A percentile compares a stretch with the other conserved stretches of the same genome.
These are phyloP conservation scores for Candida buenavistaensis DNA, from an alignment of 1,139 yeast genomes.

Conservation along the genomic window DNA sequence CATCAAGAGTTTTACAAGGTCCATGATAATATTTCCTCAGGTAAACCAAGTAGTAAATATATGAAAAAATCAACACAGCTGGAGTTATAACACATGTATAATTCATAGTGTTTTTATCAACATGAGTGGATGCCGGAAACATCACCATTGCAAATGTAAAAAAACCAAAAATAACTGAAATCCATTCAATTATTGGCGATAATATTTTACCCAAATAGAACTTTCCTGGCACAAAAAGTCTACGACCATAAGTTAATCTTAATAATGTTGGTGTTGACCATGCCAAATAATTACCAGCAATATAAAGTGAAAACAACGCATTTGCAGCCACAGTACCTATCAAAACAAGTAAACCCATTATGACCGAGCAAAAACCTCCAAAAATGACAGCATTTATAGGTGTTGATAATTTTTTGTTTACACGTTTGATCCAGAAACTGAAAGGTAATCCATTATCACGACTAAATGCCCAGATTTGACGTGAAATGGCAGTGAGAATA, in stretches of 20 bases:
- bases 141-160: conserved; percentile 37
- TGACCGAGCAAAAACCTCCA: conserved; percentile 42
- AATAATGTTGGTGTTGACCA: conserved; percentile 20
- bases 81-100: conserved; percentile 35
- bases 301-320: conserved; percentile 58
- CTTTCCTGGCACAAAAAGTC: conserved; percentile 58
- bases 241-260: conserved; percentile 40
- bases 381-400: conserved; percentile 57
- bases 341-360: conserved; percentile 54
- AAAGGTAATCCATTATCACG: conserved; percentile 45
- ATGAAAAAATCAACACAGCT: conserved; percentile 33
- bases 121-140: conserved; percentile 34
- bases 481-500: conserved; percentile 33
- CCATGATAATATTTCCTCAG: conserved; percentile 32
- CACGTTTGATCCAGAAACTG: conserved; percentile 45
- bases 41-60: conserved; percentile 27
- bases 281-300: conserved; percentile 52
- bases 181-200: conserved; percentile 24
- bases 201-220: conserved; percentile 55
- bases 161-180: conserved; percentile 26
- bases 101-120: conserved; percentile 33
- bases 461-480: conserved; percentile 40
- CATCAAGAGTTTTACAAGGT: conserved; percentile 28
- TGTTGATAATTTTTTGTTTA: conserved; percentile 34
- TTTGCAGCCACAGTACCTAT: conserved; percentile 57